Base-by-base conservation (phyloP, 2,329 filamentous ascomycete species). In the Aphanocladium album region DNA sequence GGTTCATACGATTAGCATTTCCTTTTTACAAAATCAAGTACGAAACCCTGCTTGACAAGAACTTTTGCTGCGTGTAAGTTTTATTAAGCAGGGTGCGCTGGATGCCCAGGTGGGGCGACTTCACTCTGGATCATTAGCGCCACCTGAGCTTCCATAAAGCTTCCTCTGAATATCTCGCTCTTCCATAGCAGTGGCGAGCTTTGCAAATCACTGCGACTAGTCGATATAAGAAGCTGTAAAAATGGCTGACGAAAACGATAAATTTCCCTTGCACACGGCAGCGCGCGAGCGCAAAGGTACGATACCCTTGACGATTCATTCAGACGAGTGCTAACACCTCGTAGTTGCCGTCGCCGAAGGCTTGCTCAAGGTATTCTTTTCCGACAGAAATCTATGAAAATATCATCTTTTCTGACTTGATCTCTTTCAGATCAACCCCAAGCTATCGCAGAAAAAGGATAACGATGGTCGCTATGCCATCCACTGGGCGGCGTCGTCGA, bases 401-500 rank as follows among this genome's bases (percentile, higher is more conserved):
- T 27, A 9, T 6, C 33, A 1, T 21, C 39, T 21, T 39, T 21
- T 47, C 47, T 56, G 52, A 52, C 19, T 11, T 7, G n/a, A n/a
- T n/a, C n/a, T 1, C 21, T 11, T 30, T 37, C 60, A 93, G 89
- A 86, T 87, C 66, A 92, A 96, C 70, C 87, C 90, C 2, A 93
- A 90, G 69, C 83, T 96, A 43, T 87, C 90, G 27, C 80, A 78
- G 51, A 75, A 75, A 61, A 85, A 87, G 68, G 95, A 99, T 69
- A 88, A 90, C 53, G 95, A 99, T 73, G 91, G 91, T 17, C 90
- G 95, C 49, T 84, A 96, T 41, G 88, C 95, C 2, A 86, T 98
- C 61, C 95, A 99, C 79, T 99, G 95, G 95, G 93, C 95, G 0
- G 85, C 87, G 2, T 95, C 93, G 23, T 89, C 90, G 73, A 96